Base-by-base conservation (phyloP, 2,329 filamentous ascomycete genomes). In the Clarireedia monteithiana region DNA sequence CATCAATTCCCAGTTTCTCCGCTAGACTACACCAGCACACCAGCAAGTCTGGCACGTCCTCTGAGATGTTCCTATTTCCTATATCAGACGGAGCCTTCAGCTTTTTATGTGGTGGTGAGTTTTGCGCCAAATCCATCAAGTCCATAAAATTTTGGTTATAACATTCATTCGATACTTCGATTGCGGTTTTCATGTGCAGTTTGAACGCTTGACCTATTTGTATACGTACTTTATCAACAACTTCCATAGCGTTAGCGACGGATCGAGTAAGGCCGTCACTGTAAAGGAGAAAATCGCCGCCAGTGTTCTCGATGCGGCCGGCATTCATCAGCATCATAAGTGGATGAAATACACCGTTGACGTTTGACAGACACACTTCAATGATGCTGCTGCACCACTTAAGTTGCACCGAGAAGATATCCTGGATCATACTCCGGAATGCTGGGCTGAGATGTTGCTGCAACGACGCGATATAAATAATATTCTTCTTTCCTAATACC, bases 251-350 rank as follows among this genome's bases (percentile, higher is more conserved):
- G 15, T 58, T 58, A 2, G 58, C 47, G n/a, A 60, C 53, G 9
- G 58, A 58, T 17, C 49, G 56, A 1, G 56, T 60, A 3, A 60
- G 49, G 2, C 58, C 58, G n/a, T 56, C 46, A 27, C 9, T 20
- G 45, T 58, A 58, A 23, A 59, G 34, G 6, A 58, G 38, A 36
- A 59, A 60, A 4, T 54, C 48, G 9, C n/a, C 50, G 4, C 9
- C 36, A 6, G 57, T 54, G 26, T 45, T 55, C 23, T 60, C 59
- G 36, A 60, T 59, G 6, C 59, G 53, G 4, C 59, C 57, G 23
- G 59, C 59, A 53, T 59, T 60, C 59, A 60, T 59, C 5, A 60
- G 15, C 48, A 59, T 60, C 59, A 60, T 60, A 12, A 60, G 42
- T 9, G 59, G 59, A 48, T 60, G 59, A 30, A 60, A 60, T n/a